Conservation (phyloP, 2,329 filamentous ascomycete genomes). For the Paraconiothyrium brasiliense region DNA sequence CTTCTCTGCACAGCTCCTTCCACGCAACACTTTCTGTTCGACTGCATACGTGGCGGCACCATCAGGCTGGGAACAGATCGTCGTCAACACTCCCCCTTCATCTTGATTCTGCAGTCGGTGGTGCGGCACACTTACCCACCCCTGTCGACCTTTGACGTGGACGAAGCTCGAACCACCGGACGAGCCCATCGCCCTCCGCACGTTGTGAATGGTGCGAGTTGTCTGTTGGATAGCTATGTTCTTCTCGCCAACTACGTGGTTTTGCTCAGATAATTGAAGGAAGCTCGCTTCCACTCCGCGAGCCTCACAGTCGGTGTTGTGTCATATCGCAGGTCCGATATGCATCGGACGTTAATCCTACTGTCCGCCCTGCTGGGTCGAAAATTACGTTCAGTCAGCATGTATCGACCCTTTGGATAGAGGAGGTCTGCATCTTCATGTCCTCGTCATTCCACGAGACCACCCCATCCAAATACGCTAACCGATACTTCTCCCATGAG, state of each 20-base stretch:
- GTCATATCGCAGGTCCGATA: neutral
- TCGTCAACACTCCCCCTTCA: constrained; percentile 2
- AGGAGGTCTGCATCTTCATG: neutral
- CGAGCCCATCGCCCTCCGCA: neutral
- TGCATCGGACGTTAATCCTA: constrained; percentile 2
- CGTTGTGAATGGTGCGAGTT: neutral
- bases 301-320: constrained; percentile 7
- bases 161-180: constrained; percentile 8
- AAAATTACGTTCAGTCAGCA: constrained; percentile 7
- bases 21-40: neutral
- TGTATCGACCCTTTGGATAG: neutral
- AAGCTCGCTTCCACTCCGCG: neutral
- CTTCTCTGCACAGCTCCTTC: neutral
- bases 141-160: constrained; percentile 7
- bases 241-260: neutral
- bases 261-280: neutral
- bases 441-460: neutral
- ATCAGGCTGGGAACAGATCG: neutral
- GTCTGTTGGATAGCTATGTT: neutral
- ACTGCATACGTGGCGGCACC: neutral
- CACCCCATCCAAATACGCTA: constrained; percentile 3
- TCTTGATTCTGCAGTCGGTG: constrained; percentile 3
- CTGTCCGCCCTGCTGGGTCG: constrained; percentile 1
- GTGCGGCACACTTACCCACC: constrained; percentile 1
- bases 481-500: neutral